Conservation (phyloP, 1,139 yeast genomes). For the Zhuliangozyma parablackwelliae region DNA sequence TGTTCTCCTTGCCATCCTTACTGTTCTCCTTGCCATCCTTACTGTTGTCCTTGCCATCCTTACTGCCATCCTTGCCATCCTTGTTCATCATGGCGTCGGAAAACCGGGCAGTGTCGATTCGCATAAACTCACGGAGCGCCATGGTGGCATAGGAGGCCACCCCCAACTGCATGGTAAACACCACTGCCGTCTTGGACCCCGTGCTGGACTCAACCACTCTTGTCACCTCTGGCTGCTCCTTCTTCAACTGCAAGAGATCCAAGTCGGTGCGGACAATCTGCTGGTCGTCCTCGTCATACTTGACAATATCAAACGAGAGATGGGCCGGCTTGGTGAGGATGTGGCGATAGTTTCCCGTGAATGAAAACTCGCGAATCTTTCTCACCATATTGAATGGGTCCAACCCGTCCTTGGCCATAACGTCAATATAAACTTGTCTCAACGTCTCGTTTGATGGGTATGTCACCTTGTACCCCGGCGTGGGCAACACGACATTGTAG, state of each 20-base stretch:
- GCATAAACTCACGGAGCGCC: conserved; percentile 92
- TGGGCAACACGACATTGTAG: conserved; percentile 83
- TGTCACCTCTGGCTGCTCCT: conserved; percentile 21
- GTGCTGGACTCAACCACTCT: conserved; percentile 27
- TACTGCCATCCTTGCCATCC: no score
- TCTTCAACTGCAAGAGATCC: conserved; percentile 52
- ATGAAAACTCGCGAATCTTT: conserved; percentile 80
- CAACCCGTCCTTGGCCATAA: conserved; percentile 77
- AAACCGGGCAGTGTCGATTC: conserved; percentile 67
- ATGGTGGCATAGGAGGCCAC: conserved; percentile 94
- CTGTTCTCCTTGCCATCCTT: no score
- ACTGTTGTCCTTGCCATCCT: no score
- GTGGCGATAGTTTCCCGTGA: conserved; percentile 85
- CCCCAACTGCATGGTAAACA: conserved; percentile 73
- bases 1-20: no score
- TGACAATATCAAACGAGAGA: conserved; percentile 60
- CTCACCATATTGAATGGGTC: conserved; percentile 85
- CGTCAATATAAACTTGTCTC: conserved; percentile 58
- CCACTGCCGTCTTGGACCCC: conserved; percentile 58
- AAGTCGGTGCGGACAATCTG: conserved; percentile 80
- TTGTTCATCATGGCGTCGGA: conserved; percentile 11
- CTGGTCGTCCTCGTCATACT: conserved; percentile 58
- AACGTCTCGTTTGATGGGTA: conserved; percentile 72
- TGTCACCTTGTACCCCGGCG: conserved; percentile 86
- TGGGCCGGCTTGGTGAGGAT: conserved; percentile 65